A percentile compares a stretch with the other conserved stretches of the same genome.
Conservation (phyloP, 768 basidiomycete species). For the Lactifluus pinguis region DNA sequence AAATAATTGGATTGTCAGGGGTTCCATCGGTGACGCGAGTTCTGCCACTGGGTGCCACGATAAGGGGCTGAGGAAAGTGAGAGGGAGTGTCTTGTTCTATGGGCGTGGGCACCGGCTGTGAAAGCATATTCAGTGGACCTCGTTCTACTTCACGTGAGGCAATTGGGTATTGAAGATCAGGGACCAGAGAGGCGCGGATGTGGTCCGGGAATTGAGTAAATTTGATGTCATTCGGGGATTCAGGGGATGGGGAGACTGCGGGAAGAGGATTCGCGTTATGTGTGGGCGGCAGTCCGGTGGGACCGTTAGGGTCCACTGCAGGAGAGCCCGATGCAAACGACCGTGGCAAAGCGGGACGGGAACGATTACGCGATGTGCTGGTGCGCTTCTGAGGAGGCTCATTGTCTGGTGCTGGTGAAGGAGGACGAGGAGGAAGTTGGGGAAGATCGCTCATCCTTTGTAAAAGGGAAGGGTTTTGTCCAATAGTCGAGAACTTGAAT, state of each 20-base stretch:
- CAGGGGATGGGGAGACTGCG: not conserved
- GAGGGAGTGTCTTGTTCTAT: not conserved
- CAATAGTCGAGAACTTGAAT: slow-evolving; percentile 9
- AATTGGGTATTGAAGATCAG: slow-evolving; percentile 12
- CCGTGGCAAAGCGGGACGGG: not conserved
- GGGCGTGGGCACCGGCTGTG: not conserved
- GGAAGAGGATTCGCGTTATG: no score
- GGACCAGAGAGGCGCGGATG: not conserved
- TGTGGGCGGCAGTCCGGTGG: not conserved
- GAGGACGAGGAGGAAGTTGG: not conserved
- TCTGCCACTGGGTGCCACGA: not conserved
- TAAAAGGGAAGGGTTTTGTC: slow-evolving; percentile 5
- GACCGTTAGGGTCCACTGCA: not conserved
- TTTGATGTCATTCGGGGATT: not conserved
- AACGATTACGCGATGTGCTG: not conserved
- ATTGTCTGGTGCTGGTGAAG: not conserved
- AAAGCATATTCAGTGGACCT: not conserved
- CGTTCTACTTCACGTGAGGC: not conserved
- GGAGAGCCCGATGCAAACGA: not conserved
- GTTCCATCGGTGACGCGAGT: not conserved
- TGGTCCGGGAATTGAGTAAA: not conserved
- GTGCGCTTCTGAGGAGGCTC: not conserved
- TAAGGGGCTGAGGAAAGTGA: not conserved
- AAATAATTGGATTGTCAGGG: not conserved
- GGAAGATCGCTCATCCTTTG: slow-evolving; percentile 1